Evolutionary conservation across 2,329 filamentous ascomycete species (phyloP).

Genomic region (Trichoderma guizhouense): DNA sequence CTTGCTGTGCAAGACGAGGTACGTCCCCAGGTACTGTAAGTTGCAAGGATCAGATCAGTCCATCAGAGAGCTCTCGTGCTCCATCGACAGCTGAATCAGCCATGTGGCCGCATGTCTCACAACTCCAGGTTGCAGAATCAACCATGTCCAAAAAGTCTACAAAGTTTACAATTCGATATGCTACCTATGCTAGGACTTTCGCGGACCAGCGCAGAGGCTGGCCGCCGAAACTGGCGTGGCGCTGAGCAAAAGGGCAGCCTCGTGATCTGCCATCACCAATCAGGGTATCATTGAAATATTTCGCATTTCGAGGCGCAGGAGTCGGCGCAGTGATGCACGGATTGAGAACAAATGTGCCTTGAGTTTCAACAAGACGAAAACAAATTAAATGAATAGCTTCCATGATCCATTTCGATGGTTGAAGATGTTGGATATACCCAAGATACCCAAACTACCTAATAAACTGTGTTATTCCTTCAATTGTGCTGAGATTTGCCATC

Average conservation of each 20-base stretch:
- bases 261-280: background rate
- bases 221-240: background rate
- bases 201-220: background rate
- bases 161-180: background rate
- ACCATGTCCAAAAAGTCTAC: background rate
- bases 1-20: background rate
- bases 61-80: background rate
- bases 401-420: background rate
- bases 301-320: background rate
- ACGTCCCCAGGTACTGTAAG: background rate
- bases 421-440: background rate
- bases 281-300: background rate
- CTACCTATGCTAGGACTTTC: background rate
- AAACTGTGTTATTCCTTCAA: background rate
- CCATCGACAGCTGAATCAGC: background rate
- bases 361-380: background rate
- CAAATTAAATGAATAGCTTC: background rate
- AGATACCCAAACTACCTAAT: too few species aligned
- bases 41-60: background rate
- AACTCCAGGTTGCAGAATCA: background rate
- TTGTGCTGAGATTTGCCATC: background rate
- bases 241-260: background rate
- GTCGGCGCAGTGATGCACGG: background rate
- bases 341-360: background rate
- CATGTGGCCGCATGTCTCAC: background rate